Conservation (phyloP, 2,329 filamentous ascomycete genomes). For the Stachybotrys echinatus region DNA sequence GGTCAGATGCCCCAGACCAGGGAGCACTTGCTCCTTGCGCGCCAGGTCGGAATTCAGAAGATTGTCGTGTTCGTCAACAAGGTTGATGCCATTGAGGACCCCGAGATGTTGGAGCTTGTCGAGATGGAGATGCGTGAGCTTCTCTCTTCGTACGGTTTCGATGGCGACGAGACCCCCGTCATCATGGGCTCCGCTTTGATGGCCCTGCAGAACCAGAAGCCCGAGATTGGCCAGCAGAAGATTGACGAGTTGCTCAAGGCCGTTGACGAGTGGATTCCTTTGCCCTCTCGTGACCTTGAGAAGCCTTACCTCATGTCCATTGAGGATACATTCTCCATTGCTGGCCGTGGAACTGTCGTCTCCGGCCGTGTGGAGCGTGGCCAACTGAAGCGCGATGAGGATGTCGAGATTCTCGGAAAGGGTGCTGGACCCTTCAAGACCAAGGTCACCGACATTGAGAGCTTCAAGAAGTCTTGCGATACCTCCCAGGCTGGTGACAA, state of each 20-base stretch:
- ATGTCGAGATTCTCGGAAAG: slow-evolving; percentile 94
- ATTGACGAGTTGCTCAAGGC: slow-evolving; percentile 88
- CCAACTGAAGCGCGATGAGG: slow-evolving; percentile 84
- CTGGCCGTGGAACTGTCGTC: slow-evolving; percentile 91
- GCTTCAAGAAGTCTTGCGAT: slow-evolving; percentile 99
- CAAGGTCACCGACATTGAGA: slow-evolving; percentile 99
- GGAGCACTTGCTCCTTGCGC: slow-evolving; percentile 95
- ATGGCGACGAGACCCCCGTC: slow-evolving; percentile 96
- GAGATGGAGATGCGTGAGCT: slow-evolving; percentile 99
- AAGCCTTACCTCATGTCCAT: slow-evolving; percentile 99
- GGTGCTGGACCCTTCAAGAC: slow-evolving; percentile 81
- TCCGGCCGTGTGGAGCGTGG: slow-evolving; percentile 98
- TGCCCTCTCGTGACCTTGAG: slow-evolving; percentile 85
- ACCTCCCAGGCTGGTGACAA: slow-evolving; percentile 96
- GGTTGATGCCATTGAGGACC: slow-evolving; percentile 93
- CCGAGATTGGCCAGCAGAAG: slow-evolving; percentile 80
- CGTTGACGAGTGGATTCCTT: slow-evolving; percentile 95
- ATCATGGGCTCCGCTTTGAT: slow-evolving; percentile 95
- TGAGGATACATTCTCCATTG: slow-evolving; percentile 86
- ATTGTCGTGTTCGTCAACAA: slow-evolving; percentile 99
- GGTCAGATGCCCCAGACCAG: slow-evolving; percentile 99
- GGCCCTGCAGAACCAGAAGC: slow-evolving; percentile 79
- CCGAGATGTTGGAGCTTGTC: slow-evolving; percentile 99
- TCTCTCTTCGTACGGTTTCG: slow-evolving; percentile 86
- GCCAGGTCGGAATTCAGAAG: slow-evolving; percentile 96